These are phyloP conservation scores for Diaporthe batatas DNA, from an alignment of 2,329 filamentous ascomycete genomes.

Conservation along the genomic window DNA sequence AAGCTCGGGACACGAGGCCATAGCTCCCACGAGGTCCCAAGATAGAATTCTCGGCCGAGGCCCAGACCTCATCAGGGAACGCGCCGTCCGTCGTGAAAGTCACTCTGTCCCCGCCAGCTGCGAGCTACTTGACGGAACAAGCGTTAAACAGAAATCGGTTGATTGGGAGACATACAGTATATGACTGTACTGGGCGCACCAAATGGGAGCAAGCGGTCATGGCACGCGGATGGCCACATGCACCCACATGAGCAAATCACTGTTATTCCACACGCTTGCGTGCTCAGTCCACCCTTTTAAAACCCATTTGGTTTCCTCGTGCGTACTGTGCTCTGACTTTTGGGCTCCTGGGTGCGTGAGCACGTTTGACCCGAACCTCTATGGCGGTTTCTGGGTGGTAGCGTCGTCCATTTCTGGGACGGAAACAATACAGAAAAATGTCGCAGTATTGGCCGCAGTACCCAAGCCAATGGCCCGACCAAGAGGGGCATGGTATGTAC, in stretches of 20 bases:
- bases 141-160: background rate
- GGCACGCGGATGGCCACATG: background rate
- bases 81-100: background rate
- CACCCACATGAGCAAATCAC: background rate
- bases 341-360: conserved; percentile 14
- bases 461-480: conserved; percentile 9
- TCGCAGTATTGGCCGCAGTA: too few relatives aligned
- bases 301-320: background rate
- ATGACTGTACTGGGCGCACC: background rate
- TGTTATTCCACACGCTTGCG: conserved; percentile 9
- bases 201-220: background rate
- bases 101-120: background rate
- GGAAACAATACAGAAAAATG: background rate
- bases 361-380: conserved; percentile 22
- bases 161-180: background rate
- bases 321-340: conserved; percentile 19
- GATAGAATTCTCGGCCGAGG: background rate
- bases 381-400: conserved; percentile 19
- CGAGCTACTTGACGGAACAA: background rate
- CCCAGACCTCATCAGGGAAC: background rate
- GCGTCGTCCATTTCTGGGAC: background rate
- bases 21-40: conserved; percentile 13
- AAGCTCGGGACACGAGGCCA: conserved; percentile 22
- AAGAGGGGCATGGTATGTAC: background rate
- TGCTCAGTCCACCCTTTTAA: background rate